Evolutionary conservation across 192 early-diverging fungal species (phyloP).

Genomic region (Coemansia biformis): DNA sequence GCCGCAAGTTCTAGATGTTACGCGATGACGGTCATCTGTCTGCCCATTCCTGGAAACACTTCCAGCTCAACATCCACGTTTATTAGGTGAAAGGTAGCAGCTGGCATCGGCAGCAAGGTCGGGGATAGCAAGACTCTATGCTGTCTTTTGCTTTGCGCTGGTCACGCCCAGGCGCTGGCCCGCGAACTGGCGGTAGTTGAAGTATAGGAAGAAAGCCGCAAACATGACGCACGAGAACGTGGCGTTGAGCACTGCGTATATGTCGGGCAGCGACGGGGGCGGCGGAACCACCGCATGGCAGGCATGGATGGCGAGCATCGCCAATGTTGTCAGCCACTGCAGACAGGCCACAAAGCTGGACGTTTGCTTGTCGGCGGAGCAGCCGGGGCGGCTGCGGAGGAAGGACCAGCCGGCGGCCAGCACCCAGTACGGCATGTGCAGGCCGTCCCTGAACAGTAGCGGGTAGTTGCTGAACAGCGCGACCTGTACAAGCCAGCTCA

Average conservation of each 20-base stretch:
- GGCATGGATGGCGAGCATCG: conserved; percentile 56
- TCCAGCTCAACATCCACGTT: background rate
- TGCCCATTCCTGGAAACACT: background rate
- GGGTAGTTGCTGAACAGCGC: conserved; percentile 91
- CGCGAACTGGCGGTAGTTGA: conserved; percentile 62
- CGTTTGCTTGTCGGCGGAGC: conserved; percentile 13
- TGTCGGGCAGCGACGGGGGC: conserved; percentile 68
- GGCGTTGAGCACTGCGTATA: conserved; percentile 77
- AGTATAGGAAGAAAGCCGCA: conserved; percentile 61
- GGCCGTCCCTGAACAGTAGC: conserved; percentile 68
- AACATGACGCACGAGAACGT: conserved; percentile 65
- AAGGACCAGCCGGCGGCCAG: conserved; percentile 71
- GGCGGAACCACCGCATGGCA: conserved; percentile 58
- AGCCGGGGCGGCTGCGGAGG: conserved; percentile 48
- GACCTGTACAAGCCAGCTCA: conserved; percentile 66
- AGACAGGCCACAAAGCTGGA: conserved; percentile 8
- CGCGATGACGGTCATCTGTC: too few species aligned
- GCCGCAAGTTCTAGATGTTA: too few species aligned
- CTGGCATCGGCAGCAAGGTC: too few species aligned
- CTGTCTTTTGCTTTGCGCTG: conserved; percentile 27
- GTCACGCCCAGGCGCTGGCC: conserved; percentile 5
- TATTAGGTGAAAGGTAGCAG: background rate
- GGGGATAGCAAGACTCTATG: too few species aligned
- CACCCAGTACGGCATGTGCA: conserved; percentile 67
- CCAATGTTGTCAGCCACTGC: conserved; percentile 29